Percentiles rank a stretch among this genome's conserved stretches.
Conservation (phyloP, 306 rosid genomes). For the Crataegus laevigata region DNA sequence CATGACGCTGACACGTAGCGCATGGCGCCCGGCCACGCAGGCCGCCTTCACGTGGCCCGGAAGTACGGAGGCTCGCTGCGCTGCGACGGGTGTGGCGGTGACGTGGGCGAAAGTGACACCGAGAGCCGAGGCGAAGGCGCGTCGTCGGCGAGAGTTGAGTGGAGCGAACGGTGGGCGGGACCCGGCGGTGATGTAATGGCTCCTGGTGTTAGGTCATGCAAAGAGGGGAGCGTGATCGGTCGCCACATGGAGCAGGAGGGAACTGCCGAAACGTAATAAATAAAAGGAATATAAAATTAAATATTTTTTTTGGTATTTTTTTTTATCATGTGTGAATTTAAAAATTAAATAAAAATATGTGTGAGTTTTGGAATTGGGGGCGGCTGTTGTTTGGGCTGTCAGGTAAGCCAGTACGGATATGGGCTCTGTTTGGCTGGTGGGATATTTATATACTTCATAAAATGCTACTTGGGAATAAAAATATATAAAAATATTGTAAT, state of each 20-base stretch:
- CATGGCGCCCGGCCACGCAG: neutral
- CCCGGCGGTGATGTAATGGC: neutral
- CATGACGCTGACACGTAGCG: neutral
- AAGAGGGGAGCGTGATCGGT: neutral
- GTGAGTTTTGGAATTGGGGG: neutral
- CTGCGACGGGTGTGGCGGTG: slow-evolving; percentile 11
- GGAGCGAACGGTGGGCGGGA: neutral
- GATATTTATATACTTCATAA: too few relatives aligned
- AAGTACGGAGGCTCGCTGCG: neutral
- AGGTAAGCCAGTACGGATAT: neutral
- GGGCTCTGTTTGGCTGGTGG: neutral
- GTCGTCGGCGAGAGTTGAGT: slow-evolving; percentile 12
- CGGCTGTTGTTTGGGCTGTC: slow-evolving; percentile 9
- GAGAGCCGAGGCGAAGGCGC: neutral
- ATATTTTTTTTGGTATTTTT: neutral
- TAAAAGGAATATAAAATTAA: neutral
- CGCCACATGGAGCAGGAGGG: neutral
- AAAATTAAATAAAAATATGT: too few relatives aligned
- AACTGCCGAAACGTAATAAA: neutral
- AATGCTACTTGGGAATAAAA: too few relatives aligned
- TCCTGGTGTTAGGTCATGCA: neutral
- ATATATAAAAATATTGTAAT: neutral
- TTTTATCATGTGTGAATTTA: neutral
- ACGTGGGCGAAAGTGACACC: slow-evolving; percentile 3
- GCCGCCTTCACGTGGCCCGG: slow-evolving; percentile 1